Evolutionary conservation across 257 asterid genomes (phyloP).

Genomic region (Plantago ovata): DNA sequence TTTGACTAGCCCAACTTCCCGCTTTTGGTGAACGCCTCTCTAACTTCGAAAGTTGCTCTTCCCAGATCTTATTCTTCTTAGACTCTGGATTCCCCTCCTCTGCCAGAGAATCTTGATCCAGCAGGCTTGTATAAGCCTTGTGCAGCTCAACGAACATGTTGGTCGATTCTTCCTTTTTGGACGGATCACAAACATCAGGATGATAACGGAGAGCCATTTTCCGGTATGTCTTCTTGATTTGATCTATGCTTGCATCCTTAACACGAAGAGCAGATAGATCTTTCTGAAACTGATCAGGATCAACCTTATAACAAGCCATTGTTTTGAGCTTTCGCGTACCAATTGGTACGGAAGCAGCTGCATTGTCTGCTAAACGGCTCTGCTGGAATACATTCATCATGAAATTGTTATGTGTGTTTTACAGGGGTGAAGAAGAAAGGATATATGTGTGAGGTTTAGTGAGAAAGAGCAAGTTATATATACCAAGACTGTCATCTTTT

Average conservation of each 20-base stretch:
- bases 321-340: constrained; percentile 7
- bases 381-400: constrained; percentile 14
- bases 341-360: not conserved
- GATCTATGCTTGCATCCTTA: constrained; percentile 18
- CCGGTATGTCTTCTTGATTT: constrained; percentile 35
- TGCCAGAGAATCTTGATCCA: constrained; percentile 21
- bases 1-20: constrained; percentile 34
- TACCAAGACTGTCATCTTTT: no score
- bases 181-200: constrained; percentile 36
- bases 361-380: constrained; percentile 4
- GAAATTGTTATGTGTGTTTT: no score
- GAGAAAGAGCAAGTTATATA: no score
- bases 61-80: constrained; percentile 23
- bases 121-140: constrained; percentile 21
- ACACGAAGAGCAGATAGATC: constrained; percentile 10
- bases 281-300: constrained; percentile 17
- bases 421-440: no score
- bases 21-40: constrained; percentile 22
- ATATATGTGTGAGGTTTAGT: no score
- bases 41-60: constrained; percentile 27
- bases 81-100: not conserved
- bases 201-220: constrained; percentile 41
- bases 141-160: constrained; percentile 32
- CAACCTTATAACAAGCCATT: constrained; percentile 16
- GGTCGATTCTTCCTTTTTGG: constrained; percentile 27